These are phyloP conservation scores for Elsinoe batatas DNA, from an alignment of 2,329 filamentous ascomycete species.

Conservation along the genomic window DNA sequence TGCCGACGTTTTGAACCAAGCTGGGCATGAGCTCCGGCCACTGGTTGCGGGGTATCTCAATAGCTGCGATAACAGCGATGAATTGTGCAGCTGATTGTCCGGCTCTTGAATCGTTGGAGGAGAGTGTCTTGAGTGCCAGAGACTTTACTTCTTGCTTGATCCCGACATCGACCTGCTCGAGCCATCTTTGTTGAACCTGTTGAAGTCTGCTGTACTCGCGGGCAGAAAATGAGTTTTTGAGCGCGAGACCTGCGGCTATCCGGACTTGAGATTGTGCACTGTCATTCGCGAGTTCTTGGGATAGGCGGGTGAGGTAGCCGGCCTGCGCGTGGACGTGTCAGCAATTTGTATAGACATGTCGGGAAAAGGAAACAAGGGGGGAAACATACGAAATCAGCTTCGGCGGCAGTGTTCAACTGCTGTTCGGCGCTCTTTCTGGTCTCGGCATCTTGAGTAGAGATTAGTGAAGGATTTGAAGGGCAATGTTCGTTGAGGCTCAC, in stretches of 20 bases:
- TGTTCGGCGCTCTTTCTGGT: slow-evolving; percentile 87
- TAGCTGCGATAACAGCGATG: slow-evolving; percentile 85
- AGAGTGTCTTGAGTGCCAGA: slow-evolving; percentile 77
- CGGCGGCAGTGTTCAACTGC: slow-evolving; percentile 84
- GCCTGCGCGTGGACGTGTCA: slow-evolving; percentile 48
- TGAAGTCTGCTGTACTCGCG: slow-evolving; percentile 80
- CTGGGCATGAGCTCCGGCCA: slow-evolving; percentile 86
- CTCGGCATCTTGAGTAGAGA: slow-evolving; percentile 64
- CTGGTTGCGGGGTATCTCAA: slow-evolving; percentile 86
- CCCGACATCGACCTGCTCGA: slow-evolving; percentile 66
- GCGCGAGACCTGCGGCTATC: slow-evolving; percentile 85
- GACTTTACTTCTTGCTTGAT: slow-evolving; percentile 85
- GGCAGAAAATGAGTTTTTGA: slow-evolving; percentile 97
- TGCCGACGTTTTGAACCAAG: slow-evolving; percentile 86
- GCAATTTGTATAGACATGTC: slow-evolving; percentile 15
- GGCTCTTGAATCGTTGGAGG: slow-evolving; percentile 68
- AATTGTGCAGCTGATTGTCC: slow-evolving; percentile 89
- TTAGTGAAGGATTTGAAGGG: neutral
- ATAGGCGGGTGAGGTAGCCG: slow-evolving; percentile 84
- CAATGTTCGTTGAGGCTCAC: neutral
- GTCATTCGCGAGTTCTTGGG: slow-evolving; percentile 90
- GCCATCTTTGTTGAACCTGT: slow-evolving; percentile 89
- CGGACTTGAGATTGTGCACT: slow-evolving; percentile 71
- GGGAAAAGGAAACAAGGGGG: slow-evolving; percentile 24
- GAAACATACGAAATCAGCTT: slow-evolving; percentile 81